Base-by-base conservation (phyloP, 73 alveolate species). In the Diophrys appendiculata region DNA sequence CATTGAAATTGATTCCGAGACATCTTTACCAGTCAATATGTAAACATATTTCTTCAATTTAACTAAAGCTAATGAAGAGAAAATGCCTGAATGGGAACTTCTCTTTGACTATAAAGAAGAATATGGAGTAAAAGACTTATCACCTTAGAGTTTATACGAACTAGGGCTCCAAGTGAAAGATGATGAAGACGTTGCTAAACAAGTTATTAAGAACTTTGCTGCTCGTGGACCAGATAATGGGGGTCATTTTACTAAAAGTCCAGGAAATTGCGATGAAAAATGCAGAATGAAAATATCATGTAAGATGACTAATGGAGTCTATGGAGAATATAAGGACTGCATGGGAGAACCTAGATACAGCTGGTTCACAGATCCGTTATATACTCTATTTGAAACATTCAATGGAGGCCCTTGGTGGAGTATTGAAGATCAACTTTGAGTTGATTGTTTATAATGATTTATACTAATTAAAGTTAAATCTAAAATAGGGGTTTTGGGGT, bases 1-100 rank as follows among this genome's bases (percentile, higher is more conserved):
- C 33, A 74, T 60, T 69, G 90, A 82, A 18, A 74, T 82, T 33
- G 90, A 82, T 65, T 81, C 54, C 14, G 84, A 73, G 54, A 74
- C 84, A 11, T 64, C 72, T 60, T 65, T 71, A 69, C 78, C 74
- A 0, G 81, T 74, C 53, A 82, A 82, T 25, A 65, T 69, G 32
- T 28, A 55, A 8, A 82, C 81, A 22, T 74, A 82, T 32, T 82
- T 64, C 80, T 74, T 82, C 75, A 74, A 82, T 43, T 30, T 82
- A 0, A 74, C 85, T 0, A 35, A 56, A 54, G 90, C 90, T 25
- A 82, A 82, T 54, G 43, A 52, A 52, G 76, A 84, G 67, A 22
- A 60, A 3, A n/a, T n/a, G 30, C 84, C 84, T 53, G 65, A 52
- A 1, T 84, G 92, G 92, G 76, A 69, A 25, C 13, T 53, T n/a